phyloP scores from a whole-genome alignment of 2,329 filamentous ascomycete genomes.

The Rosellinia necatrix region DNA sequence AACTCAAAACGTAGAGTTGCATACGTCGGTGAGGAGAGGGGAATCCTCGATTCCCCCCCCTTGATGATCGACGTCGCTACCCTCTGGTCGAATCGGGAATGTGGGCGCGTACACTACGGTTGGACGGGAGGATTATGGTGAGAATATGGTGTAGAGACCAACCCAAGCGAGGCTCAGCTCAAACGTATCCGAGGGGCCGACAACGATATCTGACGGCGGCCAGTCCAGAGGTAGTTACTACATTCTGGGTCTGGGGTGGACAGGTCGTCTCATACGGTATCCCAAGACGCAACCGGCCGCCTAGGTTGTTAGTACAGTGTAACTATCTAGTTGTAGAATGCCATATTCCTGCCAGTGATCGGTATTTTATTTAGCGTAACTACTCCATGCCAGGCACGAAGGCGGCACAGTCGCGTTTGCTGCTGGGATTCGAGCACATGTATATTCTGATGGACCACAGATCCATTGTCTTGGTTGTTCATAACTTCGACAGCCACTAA shows the following conservation, averaged over 20 bases:
- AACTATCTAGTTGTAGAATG: too few species aligned
- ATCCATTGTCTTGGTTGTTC: constrained; percentile 20
- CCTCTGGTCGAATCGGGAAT: constrained; percentile 6
- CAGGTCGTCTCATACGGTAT: too few species aligned
- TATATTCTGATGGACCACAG: constrained; percentile 10
- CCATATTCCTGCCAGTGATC: background rate
- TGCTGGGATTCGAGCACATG: constrained; percentile 1
- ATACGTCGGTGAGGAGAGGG: constrained; percentile 21
- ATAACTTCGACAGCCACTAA: too few species aligned
- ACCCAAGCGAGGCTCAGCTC: too few species aligned
- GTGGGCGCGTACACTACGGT: background rate
- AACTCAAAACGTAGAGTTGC: constrained; percentile 27
- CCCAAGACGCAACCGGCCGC: too few species aligned
- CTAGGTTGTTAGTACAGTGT: too few species aligned
- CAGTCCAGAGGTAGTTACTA: too few species aligned
- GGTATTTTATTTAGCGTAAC: too few species aligned
- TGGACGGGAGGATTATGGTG: too few species aligned
- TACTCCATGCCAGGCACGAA: constrained; percentile 4
- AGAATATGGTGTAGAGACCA: background rate
- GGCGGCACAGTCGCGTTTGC: constrained; percentile 15
- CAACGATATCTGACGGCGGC: too few species aligned
- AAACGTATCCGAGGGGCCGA: too few species aligned
- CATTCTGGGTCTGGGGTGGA: too few species aligned
- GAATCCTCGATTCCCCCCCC: constrained; percentile 3
- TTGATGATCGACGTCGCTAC: constrained; percentile 12